Evolutionary conservation across 148 eudicot species (phyloP).

Genomic region (Nepenthes mirabilis): DNA sequence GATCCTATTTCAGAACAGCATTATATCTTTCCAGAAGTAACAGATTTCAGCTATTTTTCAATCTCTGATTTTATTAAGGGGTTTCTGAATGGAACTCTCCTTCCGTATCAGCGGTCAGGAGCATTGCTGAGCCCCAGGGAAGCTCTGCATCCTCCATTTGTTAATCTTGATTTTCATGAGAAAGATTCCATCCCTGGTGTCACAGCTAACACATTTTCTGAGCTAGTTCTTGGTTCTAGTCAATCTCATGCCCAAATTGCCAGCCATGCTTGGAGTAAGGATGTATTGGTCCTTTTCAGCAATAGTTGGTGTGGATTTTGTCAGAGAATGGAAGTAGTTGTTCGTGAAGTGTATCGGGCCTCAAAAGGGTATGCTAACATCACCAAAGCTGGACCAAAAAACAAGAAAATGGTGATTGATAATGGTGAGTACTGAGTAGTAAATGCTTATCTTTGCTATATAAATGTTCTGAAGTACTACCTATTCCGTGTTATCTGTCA

Average conservation of each 20-base stretch:
- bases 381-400: slow-evolving; percentile 22
- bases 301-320: slow-evolving; percentile 89
- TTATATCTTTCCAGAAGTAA: slow-evolving; percentile 43
- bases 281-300: slow-evolving; percentile 74
- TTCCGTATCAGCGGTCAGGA: slow-evolving; percentile 52
- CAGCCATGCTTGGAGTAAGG: slow-evolving; percentile 37
- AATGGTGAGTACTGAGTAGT: slow-evolving; percentile 43
- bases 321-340: slow-evolving; percentile 76
- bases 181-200: slow-evolving; percentile 58
- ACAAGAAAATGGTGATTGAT: slow-evolving; percentile 17
- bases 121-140: slow-evolving; percentile 26
- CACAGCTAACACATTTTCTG: slow-evolving; percentile 39
- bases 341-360: slow-evolving; percentile 73
- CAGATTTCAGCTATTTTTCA: slow-evolving; percentile 24
- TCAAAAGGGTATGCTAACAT: slow-evolving; percentile 39
- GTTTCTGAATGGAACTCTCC: slow-evolving; percentile 62
- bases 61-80: slow-evolving; percentile 38
- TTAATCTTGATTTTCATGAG: slow-evolving; percentile 77
- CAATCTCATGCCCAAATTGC: slow-evolving; percentile 24
- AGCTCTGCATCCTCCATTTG: slow-evolving; percentile 62
- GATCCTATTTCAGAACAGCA: slow-evolving; percentile 69
- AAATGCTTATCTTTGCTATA: slow-evolving; percentile 5
- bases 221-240: slow-evolving; percentile 54
- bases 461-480: not conserved
- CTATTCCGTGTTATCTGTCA: not conserved